Evolutionary conservation across 148 eudicot genomes (phyloP).

Genomic region (Simmondsia chinensis): DNA sequence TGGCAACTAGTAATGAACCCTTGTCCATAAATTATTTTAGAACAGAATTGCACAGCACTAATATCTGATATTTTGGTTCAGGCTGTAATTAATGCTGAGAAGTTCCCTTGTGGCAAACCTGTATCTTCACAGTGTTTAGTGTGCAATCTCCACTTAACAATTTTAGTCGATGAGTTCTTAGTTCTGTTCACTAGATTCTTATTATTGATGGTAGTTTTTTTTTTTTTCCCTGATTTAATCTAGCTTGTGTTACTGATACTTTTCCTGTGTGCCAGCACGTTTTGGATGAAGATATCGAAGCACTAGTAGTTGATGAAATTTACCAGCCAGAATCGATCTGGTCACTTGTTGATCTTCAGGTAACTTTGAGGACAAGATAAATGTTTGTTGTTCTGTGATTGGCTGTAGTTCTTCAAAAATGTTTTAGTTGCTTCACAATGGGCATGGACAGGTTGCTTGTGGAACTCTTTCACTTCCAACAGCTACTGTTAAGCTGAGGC

Average conservation of each 20-base stretch:
- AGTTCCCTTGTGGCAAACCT: not conserved
- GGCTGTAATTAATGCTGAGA: not conserved
- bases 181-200: not conserved
- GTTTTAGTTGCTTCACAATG: conserved; percentile 1
- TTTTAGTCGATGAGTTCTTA: not conserved
- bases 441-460: conserved; percentile 56
- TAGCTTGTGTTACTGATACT: not conserved
- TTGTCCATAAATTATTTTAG: too few species aligned
- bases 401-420: not conserved
- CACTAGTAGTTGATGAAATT: conserved; percentile 75
- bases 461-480: conserved; percentile 94
- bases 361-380: conserved; percentile 7
- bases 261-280: conserved; percentile 38
- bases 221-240: not conserved
- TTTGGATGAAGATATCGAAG: conserved; percentile 81
- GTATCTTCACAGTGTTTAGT: too few species aligned
- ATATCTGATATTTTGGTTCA: too few species aligned
- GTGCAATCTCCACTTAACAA: too few species aligned
- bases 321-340: conserved; percentile 87
- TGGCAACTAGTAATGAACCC: too few species aligned
- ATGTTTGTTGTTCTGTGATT: not conserved
- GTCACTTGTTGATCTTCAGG: conserved; percentile 92
- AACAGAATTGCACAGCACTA: too few species aligned
- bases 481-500: conserved; percentile 73
- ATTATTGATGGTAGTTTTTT: not conserved